A percentile compares a stretch with the other conserved stretches of the same genome.
Conservation (phyloP, 2,329 filamentous ascomycete species). For the Penicillium sp. region DNA sequence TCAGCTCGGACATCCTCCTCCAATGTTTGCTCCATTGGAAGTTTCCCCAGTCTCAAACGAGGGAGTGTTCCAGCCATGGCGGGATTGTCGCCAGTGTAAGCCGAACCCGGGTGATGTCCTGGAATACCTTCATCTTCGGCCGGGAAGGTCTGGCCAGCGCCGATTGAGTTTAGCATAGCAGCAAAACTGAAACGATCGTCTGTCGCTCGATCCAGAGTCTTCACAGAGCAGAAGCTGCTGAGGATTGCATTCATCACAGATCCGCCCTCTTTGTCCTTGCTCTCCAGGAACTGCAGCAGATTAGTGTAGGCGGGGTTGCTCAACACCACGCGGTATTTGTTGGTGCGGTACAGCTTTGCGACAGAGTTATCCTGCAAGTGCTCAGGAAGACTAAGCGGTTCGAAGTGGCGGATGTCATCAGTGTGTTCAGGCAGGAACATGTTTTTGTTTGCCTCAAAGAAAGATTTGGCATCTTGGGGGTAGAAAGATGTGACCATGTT, state of each 20-base stretch:
- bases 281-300: slow-evolving; percentile 84
- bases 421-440: slow-evolving; percentile 75
- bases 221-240: slow-evolving; percentile 60
- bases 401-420: slow-evolving; percentile 77
- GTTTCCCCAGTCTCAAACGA: slow-evolving; percentile 73
- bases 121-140: slow-evolving; percentile 70
- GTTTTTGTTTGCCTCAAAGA: slow-evolving; percentile 69
- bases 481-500: slow-evolving; percentile 74
- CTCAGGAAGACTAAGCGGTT: slow-evolving; percentile 71
- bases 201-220: slow-evolving; percentile 60
- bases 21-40: slow-evolving; percentile 81
- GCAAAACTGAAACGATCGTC: slow-evolving; percentile 62
- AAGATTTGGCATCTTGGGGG: slow-evolving; percentile 69
- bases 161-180: slow-evolving; percentile 58
- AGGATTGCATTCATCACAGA: slow-evolving; percentile 76
- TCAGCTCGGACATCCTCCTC: slow-evolving; percentile 85
- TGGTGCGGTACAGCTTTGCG: slow-evolving; percentile 79
- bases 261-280: slow-evolving; percentile 80
- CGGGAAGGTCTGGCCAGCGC: slow-evolving; percentile 59
- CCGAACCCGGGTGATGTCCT: slow-evolving; percentile 66
- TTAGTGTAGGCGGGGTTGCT: slow-evolving; percentile 81
- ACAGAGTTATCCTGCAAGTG: slow-evolving; percentile 76
- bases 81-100: slow-evolving; percentile 60
- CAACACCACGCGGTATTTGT: slow-evolving; percentile 88
- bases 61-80: slow-evolving; percentile 58